Base-by-base conservation (phyloP, 2,329 filamentous ascomycete species). In the Oidium heveae region DNA sequence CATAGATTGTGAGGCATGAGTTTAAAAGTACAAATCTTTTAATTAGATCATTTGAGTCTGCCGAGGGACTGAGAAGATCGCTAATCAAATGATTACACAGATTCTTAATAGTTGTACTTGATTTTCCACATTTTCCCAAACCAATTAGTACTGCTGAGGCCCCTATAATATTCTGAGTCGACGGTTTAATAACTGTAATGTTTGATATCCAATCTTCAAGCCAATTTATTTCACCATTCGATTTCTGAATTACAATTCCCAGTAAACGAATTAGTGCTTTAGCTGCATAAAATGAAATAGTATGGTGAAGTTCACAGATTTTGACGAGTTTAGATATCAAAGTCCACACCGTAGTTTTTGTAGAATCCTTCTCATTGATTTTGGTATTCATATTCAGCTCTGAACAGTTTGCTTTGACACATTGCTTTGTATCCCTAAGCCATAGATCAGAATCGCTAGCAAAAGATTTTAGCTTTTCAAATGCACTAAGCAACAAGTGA, bases 1-100 rank as follows among this genome's bases (percentile, higher is more conserved):
- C 70, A 57, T 77, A 82, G 15, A 78, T 65, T 9, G 68, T 65
- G 56, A 75, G 65, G 55, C 70, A 72, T 8, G 73, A 66, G 18
- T 78, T 74, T 4, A 82, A 66, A 1, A 81, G 67, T 1, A 75
- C 70, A 2, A 82, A 65, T 0, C 68, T 69, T 32, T 68, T 64
- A 15, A 75, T 63, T 0, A 74, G 71, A 55, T 72, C 72, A 10
- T 71, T 68, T 0, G 67, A 63, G 0, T 67, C 62, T 0, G 68
- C 64, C 4, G 68, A 68, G 0, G 72, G 69, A 7, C 72, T 74
- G 0, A 75, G 71, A n/a, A 79, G 61, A 57, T 82, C 76, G 59
- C 77, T 80, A 34, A 80, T 68, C 0, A 82, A 68, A 13, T 74
- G 71, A 60, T 80, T 80, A 62, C 72, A 75, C 43, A 81, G 70